Evolutionary conservation across 2,329 filamentous ascomycete species (phyloP), one percentile per base, ranked within the genome.

Genomic region (Beauveria varroae): DNA sequence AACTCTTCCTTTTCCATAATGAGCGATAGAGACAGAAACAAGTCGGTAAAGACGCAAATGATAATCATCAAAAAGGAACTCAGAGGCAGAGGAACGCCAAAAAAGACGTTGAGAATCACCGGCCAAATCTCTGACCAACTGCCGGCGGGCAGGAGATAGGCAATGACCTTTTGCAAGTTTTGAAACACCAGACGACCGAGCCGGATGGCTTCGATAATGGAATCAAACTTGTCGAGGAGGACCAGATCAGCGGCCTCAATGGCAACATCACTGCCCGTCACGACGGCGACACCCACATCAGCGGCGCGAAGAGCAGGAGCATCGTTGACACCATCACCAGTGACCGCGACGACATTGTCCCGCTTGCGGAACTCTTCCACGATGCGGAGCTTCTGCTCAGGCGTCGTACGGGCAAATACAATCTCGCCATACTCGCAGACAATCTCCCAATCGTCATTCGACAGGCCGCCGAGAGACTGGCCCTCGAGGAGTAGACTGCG

Each of bases 251-350:
- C 86, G 0, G 82, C 82, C 44, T 78, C 76, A 64, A 86, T 88
- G 22, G 86, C 85, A 3, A 88, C 85, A 61, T 88, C 86, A 5
- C 81, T 85, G 4, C 86, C 85, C 0, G 80, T 76, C 8, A 84
- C 84, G 75, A 88, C 85, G 3, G 84, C 85, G 60, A 91, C 88
- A n/a, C 86, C 86, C 0, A 88, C 85, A 64, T 88, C 85, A 1
- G 86, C 85, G 37, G 84, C 85, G 56, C 85, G 85, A 40, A 88
- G 75, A 2, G 86, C 86, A 0, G 86, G 86, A 0, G 85, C 86
- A 63, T 88, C 86, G 61, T 88, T 88, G 9, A 86, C 87, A 10
- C 86, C 86, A 64, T 91, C 88, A 34, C 88, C 88, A n/a, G 87
- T 90, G 76, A 90, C 88, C 40, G 86, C 87, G 12, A 85, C 86